These are phyloP conservation scores for Aphanocladium album DNA, from an alignment of 2,329 filamentous ascomycete species.

Conservation along the genomic window DNA sequence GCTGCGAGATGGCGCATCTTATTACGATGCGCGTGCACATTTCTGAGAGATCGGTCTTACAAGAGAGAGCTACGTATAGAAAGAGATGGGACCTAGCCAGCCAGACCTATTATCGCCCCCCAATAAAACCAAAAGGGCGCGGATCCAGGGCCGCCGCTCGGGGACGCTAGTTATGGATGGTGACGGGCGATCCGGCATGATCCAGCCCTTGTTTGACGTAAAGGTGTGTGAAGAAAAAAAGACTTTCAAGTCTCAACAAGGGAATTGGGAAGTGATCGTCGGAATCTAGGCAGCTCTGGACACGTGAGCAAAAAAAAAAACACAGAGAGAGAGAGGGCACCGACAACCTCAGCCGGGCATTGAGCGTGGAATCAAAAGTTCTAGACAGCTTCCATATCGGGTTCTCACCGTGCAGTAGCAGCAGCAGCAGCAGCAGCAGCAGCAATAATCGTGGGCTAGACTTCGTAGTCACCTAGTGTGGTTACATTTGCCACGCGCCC, in stretches of 20 bases:
- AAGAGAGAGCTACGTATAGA: too few relatives aligned
- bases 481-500: constrained; percentile 4
- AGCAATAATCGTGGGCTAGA: not conserved
- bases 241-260: too few relatives aligned
- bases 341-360: not conserved
- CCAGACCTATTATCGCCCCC: too few relatives aligned
- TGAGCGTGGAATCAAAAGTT: constrained; percentile 2
- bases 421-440: not conserved
- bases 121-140: too few relatives aligned
- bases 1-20: too few relatives aligned
- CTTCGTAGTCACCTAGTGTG: not conserved
- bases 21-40: too few relatives aligned
- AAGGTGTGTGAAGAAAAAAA: not conserved
- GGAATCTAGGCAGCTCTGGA: not conserved
- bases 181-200: constrained; percentile 8
- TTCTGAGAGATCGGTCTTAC: not conserved
- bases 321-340: too few relatives aligned
- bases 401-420: not conserved
- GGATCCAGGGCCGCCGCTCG: not conserved
- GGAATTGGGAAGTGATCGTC: not conserved
- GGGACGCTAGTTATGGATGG: not conserved
- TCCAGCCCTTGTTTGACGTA: not conserved
- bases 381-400: not conserved
- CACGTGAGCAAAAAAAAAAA: too few relatives aligned
- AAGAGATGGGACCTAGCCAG: too few relatives aligned